These are phyloP conservation scores for Tuber melanosporum DNA, from an alignment of 495 filamentous ascomycete species.

Conservation along the genomic window DNA sequence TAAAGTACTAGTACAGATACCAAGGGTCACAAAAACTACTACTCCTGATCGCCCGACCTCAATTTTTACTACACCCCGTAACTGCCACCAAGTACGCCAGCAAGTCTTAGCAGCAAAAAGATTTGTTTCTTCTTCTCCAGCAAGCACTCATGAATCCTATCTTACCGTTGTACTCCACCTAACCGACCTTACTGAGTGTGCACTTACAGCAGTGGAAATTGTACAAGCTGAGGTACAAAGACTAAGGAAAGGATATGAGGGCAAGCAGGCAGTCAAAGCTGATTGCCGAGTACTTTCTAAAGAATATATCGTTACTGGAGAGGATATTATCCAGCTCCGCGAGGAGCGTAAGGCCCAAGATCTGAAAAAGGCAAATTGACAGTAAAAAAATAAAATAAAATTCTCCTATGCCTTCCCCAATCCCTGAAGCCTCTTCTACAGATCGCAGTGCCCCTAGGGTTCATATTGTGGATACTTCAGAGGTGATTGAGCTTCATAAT, in stretches of 20 bases:
- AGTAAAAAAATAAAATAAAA: slow-evolving; percentile 6
- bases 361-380: background rate
- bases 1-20: background rate
- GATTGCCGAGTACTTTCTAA: slow-evolving; percentile 9
- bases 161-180: slow-evolving; percentile 7
- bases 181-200: slow-evolving; percentile 11
- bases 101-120: background rate
- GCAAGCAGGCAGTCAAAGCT: slow-evolving; percentile 8
- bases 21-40: background rate
- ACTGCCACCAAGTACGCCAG: background rate
- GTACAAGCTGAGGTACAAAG: slow-evolving; percentile 1
- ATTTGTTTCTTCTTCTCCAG: no score
- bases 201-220: slow-evolving; percentile 10
- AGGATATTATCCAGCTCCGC: slow-evolving; percentile 9
- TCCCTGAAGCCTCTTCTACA: slow-evolving; percentile 1
- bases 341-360: background rate
- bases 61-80: background rate
- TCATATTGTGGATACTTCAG: background rate
- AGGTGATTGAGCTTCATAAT: background rate
- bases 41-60: background rate
- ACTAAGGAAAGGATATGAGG: slow-evolving; percentile 9
- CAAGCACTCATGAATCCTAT: no score
- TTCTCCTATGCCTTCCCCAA: background rate
- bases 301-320: slow-evolving; percentile 9
- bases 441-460: no score